Evolutionary conservation across 2,329 filamentous ascomycete genomes (phyloP), one percentile per base, ranked within the genome.

Genomic region (Metarhizium album): DNA sequence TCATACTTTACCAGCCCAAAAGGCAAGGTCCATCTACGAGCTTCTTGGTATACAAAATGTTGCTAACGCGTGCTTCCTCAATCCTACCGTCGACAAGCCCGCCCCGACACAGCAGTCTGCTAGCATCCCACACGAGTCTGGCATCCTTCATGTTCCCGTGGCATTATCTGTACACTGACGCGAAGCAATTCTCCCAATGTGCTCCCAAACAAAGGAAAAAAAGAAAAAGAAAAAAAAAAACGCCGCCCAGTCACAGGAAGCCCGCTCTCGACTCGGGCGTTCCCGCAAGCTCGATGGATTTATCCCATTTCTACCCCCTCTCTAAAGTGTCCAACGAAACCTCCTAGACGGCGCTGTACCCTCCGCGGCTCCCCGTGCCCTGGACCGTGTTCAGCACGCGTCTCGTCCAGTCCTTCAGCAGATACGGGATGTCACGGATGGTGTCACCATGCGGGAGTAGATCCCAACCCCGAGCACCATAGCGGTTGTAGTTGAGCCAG

Each of bases 401-500:
- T 52, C 89, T 79, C 16, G 80, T 76, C 81, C 87, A 95, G 67
- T 98, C 93, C 69, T 91, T 90, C 56, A 95, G 70, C 49, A 97
- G 77, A 64, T 96, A 97, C 3, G 93, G 93, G 20, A 96, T 71
- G 63, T 98, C 93, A 56, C 91, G 84, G 59, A 97, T 86, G 0
- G 87, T 86, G 67, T 98, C 93, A 57, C 87, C 87, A 65, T 97
- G 91, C 14, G 93, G 93, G 18, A 97, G 75, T 18, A 96, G 77
- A 62, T 97, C 93, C 90, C 90, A 97, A 52, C 93, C 93, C 43
- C 91, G 80, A 48, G 91, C 90, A 46, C 91, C 91, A 68, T 95
- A 95, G 55, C 90, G 87, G 73, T 90, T 96, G 77, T 97, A 97
- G 74, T 97, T 97, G 66, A 97, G 83, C 93, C 93, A 98, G 20